Conservation (phyloP, 768 basidiomycete species). For the Serendipita sp. region DNA sequence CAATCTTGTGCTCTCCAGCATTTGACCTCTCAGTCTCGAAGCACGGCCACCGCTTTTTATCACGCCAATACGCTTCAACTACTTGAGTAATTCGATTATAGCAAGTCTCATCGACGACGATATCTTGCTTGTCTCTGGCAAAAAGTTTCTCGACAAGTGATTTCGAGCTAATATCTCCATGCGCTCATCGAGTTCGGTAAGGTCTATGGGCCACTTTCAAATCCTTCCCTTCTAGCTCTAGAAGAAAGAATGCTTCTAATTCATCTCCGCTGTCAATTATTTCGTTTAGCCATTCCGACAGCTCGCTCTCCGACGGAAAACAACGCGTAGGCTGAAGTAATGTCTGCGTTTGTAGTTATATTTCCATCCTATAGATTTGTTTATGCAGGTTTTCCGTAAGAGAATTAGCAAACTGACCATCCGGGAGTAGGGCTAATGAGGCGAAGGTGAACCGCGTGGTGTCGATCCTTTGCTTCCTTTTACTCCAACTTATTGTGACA, state of each 20-base stretch:
- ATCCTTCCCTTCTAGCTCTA: constrained; percentile 11
- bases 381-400: no score
- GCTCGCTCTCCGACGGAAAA: constrained; percentile 22
- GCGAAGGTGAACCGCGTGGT: no score
- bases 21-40: constrained; percentile 90
- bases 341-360: background rate
- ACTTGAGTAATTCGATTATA: constrained; percentile 53
- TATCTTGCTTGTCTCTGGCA: constrained; percentile 64
- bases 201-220: constrained; percentile 19
- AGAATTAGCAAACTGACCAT: no score
- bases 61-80: constrained; percentile 63
- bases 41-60: constrained; percentile 65
- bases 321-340: background rate
- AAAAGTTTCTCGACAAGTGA: constrained; percentile 79
- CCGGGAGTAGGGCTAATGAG: no score
- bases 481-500: no score
- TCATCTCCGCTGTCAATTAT: constrained; percentile 24
- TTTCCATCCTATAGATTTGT: no score
- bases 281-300: constrained; percentile 58
- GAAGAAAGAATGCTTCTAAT: constrained; percentile 17
- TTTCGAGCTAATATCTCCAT: constrained; percentile 68
- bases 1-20: constrained; percentile 77
- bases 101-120: constrained; percentile 38
- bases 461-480: no score
- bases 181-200: constrained; percentile 50